Evolutionary conservation across 805 yeast genomes (phyloP), one percentile per base, ranked within the genome.

Genomic region (Pichia rugopelliculosa): DNA sequence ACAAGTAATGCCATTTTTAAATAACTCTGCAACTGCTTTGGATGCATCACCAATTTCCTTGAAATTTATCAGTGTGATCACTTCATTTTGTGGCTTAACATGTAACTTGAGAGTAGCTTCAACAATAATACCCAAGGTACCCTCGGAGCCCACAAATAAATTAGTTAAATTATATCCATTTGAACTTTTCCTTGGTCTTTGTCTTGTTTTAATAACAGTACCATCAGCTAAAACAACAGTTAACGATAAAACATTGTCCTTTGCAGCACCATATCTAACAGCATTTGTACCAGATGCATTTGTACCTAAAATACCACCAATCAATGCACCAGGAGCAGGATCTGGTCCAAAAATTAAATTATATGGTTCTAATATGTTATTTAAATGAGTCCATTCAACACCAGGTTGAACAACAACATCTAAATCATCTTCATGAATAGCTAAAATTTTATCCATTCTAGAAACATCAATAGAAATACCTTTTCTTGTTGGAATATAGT

Each of bases 221-320:
- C 95, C 93, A 64, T 86, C 95, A 6, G 93, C 87, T 25, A 85
- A 65, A 8, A 86, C 91, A 23, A 85, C 86, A 0, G 87, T 86
- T 51, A 84, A 61, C 45, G 76, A 77, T 21, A 84, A 60, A 3
- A 83, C 77, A 59, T 84, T 80, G 60, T 85, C 88, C 58, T 82
- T 79, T 72, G 86, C 84, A 24, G 90, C 87, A 22, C 95, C 95
- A 56, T 81, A 85, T 43, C 82, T 66, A 38, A 80, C 80, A 13
- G 91, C 89, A 59, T 84, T 83, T 3, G 91, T 81, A 4, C 95
- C 95, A 0, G 90, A 82, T 37, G 90, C 85, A 43, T 83, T 80
- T 13, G 87, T 84, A 11, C 82, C 82, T 30, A 82, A 73, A 71
- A 84, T 82, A 2, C 95, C 95, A 36, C 87, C 86, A 49, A 86